Evolutionary conservation across 2,329 filamentous ascomycete genomes (phyloP), one percentile per base, ranked within the genome.

Genomic region (Fusarium cicatricum): DNA sequence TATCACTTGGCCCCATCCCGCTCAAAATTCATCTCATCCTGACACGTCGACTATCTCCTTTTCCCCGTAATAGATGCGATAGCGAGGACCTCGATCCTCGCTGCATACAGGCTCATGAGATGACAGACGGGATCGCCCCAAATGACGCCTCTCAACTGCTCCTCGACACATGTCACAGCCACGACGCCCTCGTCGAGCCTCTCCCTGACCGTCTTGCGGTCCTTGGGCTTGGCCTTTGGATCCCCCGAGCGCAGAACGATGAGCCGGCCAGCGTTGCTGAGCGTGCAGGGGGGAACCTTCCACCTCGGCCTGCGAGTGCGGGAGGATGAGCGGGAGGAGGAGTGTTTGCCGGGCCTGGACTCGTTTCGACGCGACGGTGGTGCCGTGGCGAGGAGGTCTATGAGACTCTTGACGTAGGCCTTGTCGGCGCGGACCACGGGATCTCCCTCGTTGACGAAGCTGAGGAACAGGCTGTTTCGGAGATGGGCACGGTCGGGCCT

Each of bases 401-500:
- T 74, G 10, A 96, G 78, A 29, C 85, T 90, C 59, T 83, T 84
- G 14, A 96, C 80, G 65, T 96, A 94, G 0, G 85, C 82, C 72
- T 86, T 90, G 69, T 96, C 91, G 0, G 91, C 91, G 23, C 92
- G 78, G 0, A 85, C 82, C 0, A 96, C 90, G 0, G 90, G 91
- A 62, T 96, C 92, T 4, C 92, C 92, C 72, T 96, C 91, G 69
- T 96, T 97, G 66, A 93, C 80, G 70, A 96, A 92, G 36, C 84
- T 85, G 46, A 91, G 82, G 71, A 96, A 96, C 5, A 94, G 71
- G 52, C 86, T 92, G 69, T 90, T 92, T 23, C 80, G 74, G 17
- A 84, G 72, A 11, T 78, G 72, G 0, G 73, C 70, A 2, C 72
- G 73, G 5, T 80, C 65, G 0, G 89, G 87, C 62, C 85, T 89